Base-by-base conservation (phyloP, 371 early-diverging fungal species). In the Batkoa obscura region DNA sequence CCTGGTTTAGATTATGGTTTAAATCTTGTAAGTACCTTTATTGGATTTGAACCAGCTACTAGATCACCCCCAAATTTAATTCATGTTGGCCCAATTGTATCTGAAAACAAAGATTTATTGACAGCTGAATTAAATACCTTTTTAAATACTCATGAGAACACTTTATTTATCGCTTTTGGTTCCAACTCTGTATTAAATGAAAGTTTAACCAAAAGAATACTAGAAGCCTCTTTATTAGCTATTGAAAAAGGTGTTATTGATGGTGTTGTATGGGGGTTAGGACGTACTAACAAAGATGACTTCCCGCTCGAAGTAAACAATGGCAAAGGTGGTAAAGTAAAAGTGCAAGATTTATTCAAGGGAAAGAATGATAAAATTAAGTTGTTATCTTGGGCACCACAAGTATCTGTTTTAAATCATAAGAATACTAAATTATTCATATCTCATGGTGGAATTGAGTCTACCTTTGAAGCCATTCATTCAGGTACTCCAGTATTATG, bases 191-290 rank as follows among this genome's bases (percentile, higher is more conserved):
- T 32, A 6, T 50, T 50, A 8, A 33, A 50, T 15, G 23, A 23
- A 50, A 32, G 3, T 3, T 10, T 15, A 50, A 50, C 32, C 50
- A 32, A 8, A 3, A 6, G 15, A 41, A 37, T 15, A 31, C 8
- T 17, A 32, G 32, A 17, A 30, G 12, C 2, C 2, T 5, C 10
- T 17, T 10, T 37, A 23, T 23, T 23, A 23, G 23, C 23, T 23
- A 23, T 53, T 6, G 12, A 53, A 23, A 31, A n/a, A 5, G 17
- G 17, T 31, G 4, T 38, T 8, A 41, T 53, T 13, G 42, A 53
- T 32, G 53, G 53, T 31, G 42, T 53, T 2, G 23, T 53, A 2
- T 53, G 53, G 53, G 42, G 53, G 30, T 31, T 53, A 9, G 43
- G 42, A 10, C 10, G 37, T 8, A 53, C 42, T 31, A 23, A n/a